Base-by-base conservation (phyloP, 2,329 filamentous ascomycete genomes). In the Knufia petricola region DNA sequence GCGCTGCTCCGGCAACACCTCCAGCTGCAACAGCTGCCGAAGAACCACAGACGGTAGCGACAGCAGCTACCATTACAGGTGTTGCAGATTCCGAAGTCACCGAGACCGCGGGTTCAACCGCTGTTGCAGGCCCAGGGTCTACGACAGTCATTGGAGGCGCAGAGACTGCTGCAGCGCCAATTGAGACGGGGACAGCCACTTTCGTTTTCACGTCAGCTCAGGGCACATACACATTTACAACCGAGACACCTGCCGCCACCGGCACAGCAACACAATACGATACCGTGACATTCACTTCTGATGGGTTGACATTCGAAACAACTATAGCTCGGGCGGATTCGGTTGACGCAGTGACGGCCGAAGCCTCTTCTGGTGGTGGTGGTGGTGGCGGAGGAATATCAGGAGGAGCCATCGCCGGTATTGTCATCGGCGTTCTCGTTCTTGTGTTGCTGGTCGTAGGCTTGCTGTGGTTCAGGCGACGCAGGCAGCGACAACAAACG, bases 181-280 rank as follows among this genome's bases (percentile, higher is more conserved):
- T 17, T 4, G 37, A 9, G 21, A 7, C 37, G 4, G 21, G 37
- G 21, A 24, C 37, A 3, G 37, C 19, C 9, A 40, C 17, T 40
- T 9, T 40, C 9, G 21, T 17, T 6, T 40, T 40, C 37, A 6
- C 37, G 37, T 40, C 37, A 12, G 37, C 37, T 40, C 37, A 40
- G n/a, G 21, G 37, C 37, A 24, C n/a, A 20, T 40, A 40, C 15
- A 40, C 37, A 3, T 40, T 40, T n/a, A 40, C 37, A 6, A 40
- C 37, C 15, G 21, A 20, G 19, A 19, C 37, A 23, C 37, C 37
- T 4, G 3, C 37, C 21, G 37, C 8, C 15, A 23, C 19, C 21
- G 15, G 6, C 37, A 23, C 7, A 9, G 4, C 21, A 7, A 40
- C 37, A 9, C 6, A 4, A 40, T 9, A 12, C 37, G 37, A 40